A percentile compares a stretch with the other conserved stretches of the same genome.
Evolutionary conservation across 805 yeast species (phyloP).

Genomic region (Candida sithepensis): DNA sequence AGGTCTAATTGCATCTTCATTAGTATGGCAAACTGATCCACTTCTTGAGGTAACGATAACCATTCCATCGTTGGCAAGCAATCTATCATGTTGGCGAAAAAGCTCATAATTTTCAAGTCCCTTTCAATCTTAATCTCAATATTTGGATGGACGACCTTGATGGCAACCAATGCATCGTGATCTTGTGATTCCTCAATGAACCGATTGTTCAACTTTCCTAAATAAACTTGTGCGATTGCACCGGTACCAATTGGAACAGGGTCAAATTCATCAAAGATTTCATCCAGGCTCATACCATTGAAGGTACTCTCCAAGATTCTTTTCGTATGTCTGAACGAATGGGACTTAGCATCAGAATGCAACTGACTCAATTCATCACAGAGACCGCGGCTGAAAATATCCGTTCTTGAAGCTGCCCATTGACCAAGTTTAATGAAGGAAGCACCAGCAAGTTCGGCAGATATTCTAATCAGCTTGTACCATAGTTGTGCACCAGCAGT

Average conservation of each 20-base stretch:
- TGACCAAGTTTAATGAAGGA: conserved; percentile 91
- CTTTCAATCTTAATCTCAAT: conserved; percentile 70
- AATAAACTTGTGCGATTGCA: conserved; percentile 94
- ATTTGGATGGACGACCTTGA: conserved; percentile 88
- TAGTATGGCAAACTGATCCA: conserved; percentile 76
- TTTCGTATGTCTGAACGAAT: conserved; percentile 60
- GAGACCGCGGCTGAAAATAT: conserved; percentile 75
- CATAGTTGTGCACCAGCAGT: conserved; percentile 66
- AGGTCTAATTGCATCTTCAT: conserved; percentile 89
- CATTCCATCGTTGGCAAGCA: conserved; percentile 93
- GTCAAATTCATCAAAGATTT: conserved; percentile 75
- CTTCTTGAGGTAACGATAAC: conserved; percentile 94
- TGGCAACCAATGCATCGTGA: conserved; percentile 66
- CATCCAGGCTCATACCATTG: conserved; percentile 50
- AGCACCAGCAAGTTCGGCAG: conserved; percentile 87
- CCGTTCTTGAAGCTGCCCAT: conserved; percentile 98
- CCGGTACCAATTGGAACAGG: conserved; percentile 91
- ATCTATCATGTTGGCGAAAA: conserved; percentile 71
- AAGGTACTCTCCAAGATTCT: conserved; percentile 57
- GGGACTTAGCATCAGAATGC: conserved; percentile 82
- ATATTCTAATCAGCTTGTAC: conserved; percentile 60
- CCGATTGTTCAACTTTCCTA: conserved; percentile 56
- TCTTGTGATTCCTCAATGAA: conserved; percentile 29
- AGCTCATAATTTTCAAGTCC: conserved; percentile 79
- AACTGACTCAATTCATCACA: conserved; percentile 73